Conservation (phyloP, 768 basidiomycete genomes). For the Podaxis mareebaensis region DNA sequence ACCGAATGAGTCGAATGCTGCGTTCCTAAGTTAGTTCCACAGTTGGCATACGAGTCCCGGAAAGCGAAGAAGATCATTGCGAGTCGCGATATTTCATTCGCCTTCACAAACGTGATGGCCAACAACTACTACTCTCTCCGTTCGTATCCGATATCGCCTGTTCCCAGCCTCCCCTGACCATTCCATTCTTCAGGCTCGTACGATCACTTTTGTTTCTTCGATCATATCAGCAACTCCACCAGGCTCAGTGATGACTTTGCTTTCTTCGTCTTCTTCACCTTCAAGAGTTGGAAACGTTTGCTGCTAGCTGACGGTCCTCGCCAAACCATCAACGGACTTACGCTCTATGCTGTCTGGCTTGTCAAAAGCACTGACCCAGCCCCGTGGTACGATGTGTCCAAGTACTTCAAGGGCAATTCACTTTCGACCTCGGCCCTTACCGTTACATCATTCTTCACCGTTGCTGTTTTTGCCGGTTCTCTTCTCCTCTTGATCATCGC, state of each 20-base stretch:
- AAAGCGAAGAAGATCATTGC: constrained; percentile 94
- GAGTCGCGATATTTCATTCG: constrained; percentile 95
- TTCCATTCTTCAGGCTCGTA: constrained; percentile 68
- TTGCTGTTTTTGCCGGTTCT: constrained; percentile 83
- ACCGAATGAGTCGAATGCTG: neutral
- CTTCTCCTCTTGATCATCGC: constrained; percentile 81
- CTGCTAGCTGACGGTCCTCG: constrained; percentile 93
- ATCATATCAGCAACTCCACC: constrained; percentile 93
- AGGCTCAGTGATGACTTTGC: constrained; percentile 97
- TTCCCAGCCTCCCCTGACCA: constrained; percentile 13
- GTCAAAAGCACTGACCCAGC: constrained; percentile 40
- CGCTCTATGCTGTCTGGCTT: constrained; percentile 86
- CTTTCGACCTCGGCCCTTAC: constrained; percentile 82
- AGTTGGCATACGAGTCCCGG: constrained; percentile 87
- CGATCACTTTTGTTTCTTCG: constrained; percentile 98
- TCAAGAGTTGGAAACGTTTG: constrained; percentile 77
- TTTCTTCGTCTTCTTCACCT: constrained; percentile 98
- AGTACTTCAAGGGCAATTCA: constrained; percentile 79
- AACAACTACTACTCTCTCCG: constrained; percentile 96
- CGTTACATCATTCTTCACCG: constrained; percentile 88
- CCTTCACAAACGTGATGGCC: constrained; percentile 97
- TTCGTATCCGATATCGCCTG: constrained; percentile 39
- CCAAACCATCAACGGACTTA: constrained; percentile 96
- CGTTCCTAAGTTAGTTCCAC: neutral
- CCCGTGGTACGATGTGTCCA: constrained; percentile 66